phyloP scores from a whole-genome alignment of 1,284 basidiomycete species.

The Agroathelia rolfsii region DNA sequence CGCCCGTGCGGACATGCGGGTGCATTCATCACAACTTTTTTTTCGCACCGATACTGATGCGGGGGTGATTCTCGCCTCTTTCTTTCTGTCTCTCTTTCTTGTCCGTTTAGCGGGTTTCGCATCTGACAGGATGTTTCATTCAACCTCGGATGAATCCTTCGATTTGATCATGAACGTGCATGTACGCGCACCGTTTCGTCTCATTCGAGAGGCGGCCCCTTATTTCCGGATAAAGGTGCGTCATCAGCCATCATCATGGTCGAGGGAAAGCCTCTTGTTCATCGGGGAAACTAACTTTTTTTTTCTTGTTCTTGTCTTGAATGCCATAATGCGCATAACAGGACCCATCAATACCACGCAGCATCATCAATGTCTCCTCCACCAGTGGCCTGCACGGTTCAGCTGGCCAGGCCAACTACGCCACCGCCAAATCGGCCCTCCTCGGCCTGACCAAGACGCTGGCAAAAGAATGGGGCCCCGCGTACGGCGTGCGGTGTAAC shows the following conservation, averaged over 20 bases:
- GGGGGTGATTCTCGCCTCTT: too few species aligned
- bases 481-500: slow-evolving; percentile 78
- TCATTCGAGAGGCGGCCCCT: slow-evolving; percentile 76
- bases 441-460: slow-evolving; percentile 77
- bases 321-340: too few species aligned
- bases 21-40: too few species aligned
- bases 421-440: slow-evolving; percentile 69
- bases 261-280: too few species aligned
- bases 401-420: slow-evolving; percentile 80
- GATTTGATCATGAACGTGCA: slow-evolving; percentile 71
- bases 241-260: slow-evolving; percentile 3
- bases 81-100: too few species aligned
- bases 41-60: too few species aligned
- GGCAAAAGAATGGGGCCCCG: slow-evolving; percentile 79
- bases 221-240: slow-evolving; percentile 75
- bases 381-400: slow-evolving; percentile 74
- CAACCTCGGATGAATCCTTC: slow-evolving; percentile 74
- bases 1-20: too few species aligned
- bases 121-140: slow-evolving; percentile 83
- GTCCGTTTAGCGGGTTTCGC: slow-evolving; percentile 88
- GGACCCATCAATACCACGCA: too few species aligned
- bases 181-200: slow-evolving; percentile 69
- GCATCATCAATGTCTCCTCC: slow-evolving; percentile 71
- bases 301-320: not conserved
- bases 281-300: too few species aligned